Evolutionary conservation across 306 rosid species (phyloP), one percentile per base, ranked within the genome.

Genomic region (Gleditsia sinensis): DNA sequence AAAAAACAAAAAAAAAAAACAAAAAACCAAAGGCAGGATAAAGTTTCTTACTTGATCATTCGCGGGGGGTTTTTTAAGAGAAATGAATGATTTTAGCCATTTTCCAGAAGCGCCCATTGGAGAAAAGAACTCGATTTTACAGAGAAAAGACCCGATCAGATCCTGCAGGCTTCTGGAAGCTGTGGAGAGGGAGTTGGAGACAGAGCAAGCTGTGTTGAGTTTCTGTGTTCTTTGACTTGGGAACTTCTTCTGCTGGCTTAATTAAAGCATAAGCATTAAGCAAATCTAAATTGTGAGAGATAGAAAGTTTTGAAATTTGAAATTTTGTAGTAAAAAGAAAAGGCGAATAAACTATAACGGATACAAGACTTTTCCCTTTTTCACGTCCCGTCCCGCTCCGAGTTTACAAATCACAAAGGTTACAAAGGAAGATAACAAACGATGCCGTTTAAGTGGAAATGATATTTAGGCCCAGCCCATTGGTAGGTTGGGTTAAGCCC

Each of bases 91-190:
- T 77, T 90, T 92, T 11, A 94, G 80, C 97, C 97, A 94, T 69
- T 75, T 94, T 67, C 89, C 91, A 0, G 99, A 85, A 79, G 82
- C 83, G 72, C 93, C 97, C 97, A 94, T 92, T 75, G 50, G 81
- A 84, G 72, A 19, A 64, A 46, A 74, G 49, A 45, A 21, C 14
- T 62, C 9, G 30, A 72, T 65, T 74, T 57, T 14, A 33, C 69
- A 32, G 68, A 57, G 67, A 50, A 25, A 16, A 33, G 66, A 42
- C 37, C n/a, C n/a, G n/a, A n/a, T n/a, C n/a, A n/a, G n/a, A n/a
- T n/a, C n/a, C n/a, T n/a, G n/a, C n/a, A n/a, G n/a, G n/a, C n/a
- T n/a, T n/a, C n/a, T n/a, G n/a, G n/a, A n/a, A n/a, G n/a, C n/a
- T n/a, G n/a, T n/a, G n/a, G n/a, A n/a, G n/a, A n/a, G n/a, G n/a